These are phyloP conservation scores for Fusarium albosuccineum DNA, from an alignment of 2,329 filamentous ascomycete species.

Conservation along the genomic window DNA sequence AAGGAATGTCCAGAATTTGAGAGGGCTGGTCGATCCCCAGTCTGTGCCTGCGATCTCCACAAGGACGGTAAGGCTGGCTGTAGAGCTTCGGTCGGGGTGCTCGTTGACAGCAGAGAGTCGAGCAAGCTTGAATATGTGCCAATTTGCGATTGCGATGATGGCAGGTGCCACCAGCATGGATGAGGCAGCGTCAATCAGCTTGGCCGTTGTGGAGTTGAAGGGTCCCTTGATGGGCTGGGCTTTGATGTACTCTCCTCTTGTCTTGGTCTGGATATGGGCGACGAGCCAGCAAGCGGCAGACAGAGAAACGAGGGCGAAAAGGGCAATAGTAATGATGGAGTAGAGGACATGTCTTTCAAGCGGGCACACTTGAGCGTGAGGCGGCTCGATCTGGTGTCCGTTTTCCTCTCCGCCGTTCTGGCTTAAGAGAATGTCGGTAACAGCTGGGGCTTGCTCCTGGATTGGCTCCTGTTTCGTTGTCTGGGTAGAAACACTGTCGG, in stretches of 20 bases:
- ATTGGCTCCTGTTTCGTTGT: background rate
- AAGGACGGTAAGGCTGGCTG: constrained; percentile 30
- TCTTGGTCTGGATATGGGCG: constrained; percentile 11
- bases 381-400: background rate
- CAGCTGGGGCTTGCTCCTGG: background rate
- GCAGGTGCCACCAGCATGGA: constrained; percentile 31
- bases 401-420: background rate
- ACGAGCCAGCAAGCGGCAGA: constrained; percentile 16
- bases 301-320: constrained; percentile 3
- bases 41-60: constrained; percentile 31
- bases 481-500: background rate
- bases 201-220: constrained; percentile 24
- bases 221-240: constrained; percentile 21
- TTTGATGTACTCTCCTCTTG: constrained; percentile 13
- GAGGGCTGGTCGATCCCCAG: constrained; percentile 31
- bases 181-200: constrained; percentile 31
- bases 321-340: constrained; percentile 16
- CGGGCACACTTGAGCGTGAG: background rate
- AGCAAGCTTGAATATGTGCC: constrained; percentile 37
- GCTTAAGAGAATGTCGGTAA: background rate
- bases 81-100: constrained; percentile 20
- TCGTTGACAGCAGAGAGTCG: constrained; percentile 33
- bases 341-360: constrained; percentile 29
- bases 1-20: constrained; percentile 29
- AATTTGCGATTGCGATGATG: constrained; percentile 20